A percentile compares a stretch with the other conserved stretches of the same genome.
Evolutionary conservation across 208 protist species (phyloP).

Genomic region (Strigomonas galati): DNA sequence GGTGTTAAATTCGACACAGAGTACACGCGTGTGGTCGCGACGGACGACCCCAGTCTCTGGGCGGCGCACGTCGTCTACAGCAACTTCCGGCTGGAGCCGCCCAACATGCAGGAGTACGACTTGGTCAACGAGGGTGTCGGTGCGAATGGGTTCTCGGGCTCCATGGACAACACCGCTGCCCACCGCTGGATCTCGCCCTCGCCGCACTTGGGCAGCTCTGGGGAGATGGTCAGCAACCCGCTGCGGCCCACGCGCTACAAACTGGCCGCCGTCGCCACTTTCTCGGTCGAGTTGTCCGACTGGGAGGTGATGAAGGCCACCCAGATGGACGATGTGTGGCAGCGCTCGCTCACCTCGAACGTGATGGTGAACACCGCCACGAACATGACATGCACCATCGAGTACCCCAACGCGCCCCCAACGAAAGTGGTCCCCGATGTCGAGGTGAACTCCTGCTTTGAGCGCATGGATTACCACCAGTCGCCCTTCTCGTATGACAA

Average conservation of each 20-base stretch:
- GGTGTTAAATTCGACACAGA: slow-evolving; percentile 70
- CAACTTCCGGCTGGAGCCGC: slow-evolving; percentile 47
- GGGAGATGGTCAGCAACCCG: not conserved
- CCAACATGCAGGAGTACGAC: slow-evolving; percentile 12
- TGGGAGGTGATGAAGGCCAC: slow-evolving; percentile 66
- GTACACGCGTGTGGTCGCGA: slow-evolving; percentile 64
- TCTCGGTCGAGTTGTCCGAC: slow-evolving; percentile 62
- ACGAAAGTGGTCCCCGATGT: slow-evolving; percentile 10
- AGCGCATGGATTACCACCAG: not conserved
- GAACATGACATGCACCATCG: slow-evolving; percentile 52
- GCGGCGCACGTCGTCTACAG: slow-evolving; percentile 63
- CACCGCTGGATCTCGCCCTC: not conserved
- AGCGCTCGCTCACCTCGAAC: slow-evolving; percentile 69
- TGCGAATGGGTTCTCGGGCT: slow-evolving; percentile 10
- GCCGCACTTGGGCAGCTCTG: not conserved
- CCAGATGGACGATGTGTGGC: slow-evolving; percentile 60
- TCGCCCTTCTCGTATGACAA: slow-evolving; percentile 15
- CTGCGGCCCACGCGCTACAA: slow-evolving; percentile 28
- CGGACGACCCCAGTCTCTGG: slow-evolving; percentile 66
- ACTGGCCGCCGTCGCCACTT: slow-evolving; percentile 51
- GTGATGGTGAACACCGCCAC: slow-evolving; percentile 59
- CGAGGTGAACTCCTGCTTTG: slow-evolving; percentile 18
- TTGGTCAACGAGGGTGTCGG: slow-evolving; percentile 15
- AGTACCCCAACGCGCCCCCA: slow-evolving; percentile 28
- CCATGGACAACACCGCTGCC: not conserved